Evolutionary conservation across 169 alveolate genomes (phyloP), one percentile per base, ranked within the genome.

Genomic region (Eimeria sp.): DNA sequence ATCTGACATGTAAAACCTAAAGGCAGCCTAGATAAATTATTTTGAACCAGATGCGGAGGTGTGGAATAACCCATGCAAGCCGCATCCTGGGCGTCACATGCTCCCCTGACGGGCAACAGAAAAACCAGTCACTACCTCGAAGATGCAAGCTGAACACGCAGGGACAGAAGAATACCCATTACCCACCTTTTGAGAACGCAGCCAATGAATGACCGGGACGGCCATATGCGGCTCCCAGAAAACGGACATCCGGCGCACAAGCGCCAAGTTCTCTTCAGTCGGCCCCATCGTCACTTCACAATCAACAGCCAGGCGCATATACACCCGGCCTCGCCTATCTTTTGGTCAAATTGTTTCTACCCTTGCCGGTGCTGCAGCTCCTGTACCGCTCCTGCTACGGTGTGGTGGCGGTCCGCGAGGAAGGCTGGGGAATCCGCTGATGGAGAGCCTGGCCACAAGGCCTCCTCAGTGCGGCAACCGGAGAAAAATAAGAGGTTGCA

Each of bases 171-270:
- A 45, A 1, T n/a, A 4, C 7, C 45, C 61, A 25, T 43, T 3
- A 57, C 95, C 27, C 89, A 93, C 96, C 67, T 93, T 47, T 49
- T 83, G 90, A 18, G 88, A 65, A 27, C 90, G 82, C 89, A 93
- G 90, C 96, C 96, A 94, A 89, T 83, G 89, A 49, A 94, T 51
- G 34, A 94, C 95, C 14, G 96, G 96, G 34, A 86, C 84, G 14
- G 95, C 78, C 96, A 94, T 94, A 78, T 94, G 96, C 30, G 95
- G 84, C 72, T 94, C 96, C 96, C 96, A 94, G 94, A 83, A 94
- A 4, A 91, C 73, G 57, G 95, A 83, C 96, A 94, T 94, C 80
- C 93, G 96, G 88, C 89, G 83, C 86, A 93, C 90, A 25, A 93
- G 86, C 67, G 88, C 94, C 94, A 83, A 70, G 89, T 88, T 88